These are phyloP conservation scores for Carex sylvatica DNA, from an alignment of 202 grass and related monocot genomes.

Conservation along the genomic window DNA sequence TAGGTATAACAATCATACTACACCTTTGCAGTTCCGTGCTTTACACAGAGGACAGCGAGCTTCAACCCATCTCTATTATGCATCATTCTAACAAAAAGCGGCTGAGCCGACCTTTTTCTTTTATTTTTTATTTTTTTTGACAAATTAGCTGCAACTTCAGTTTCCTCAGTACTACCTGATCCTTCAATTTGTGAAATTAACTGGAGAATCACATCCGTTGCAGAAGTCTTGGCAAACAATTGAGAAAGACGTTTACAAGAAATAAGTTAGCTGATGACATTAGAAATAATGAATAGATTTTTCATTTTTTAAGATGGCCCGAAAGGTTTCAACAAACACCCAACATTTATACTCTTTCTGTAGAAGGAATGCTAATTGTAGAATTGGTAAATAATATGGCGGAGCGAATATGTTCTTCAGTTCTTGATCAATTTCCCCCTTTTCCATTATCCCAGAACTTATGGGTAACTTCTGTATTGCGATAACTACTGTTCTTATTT, in stretches of 20 bases:
- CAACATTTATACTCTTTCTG: background rate
- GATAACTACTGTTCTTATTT: background rate
- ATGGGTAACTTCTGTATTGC: background rate
- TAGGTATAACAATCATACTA: conserved; percentile 3
- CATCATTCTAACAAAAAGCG: conserved; percentile 77
- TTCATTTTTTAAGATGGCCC: background rate
- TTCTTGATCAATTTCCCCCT: background rate
- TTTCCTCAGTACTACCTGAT: conserved; percentile 47
- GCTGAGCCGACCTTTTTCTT: conserved; percentile 68
- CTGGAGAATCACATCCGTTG: conserved; percentile 65
- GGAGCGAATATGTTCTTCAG: background rate
- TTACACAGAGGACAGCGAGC: conserved; percentile 65
- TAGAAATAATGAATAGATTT: background rate
- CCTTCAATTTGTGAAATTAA: conserved; percentile 71
- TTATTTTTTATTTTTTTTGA: conserved; percentile 75
- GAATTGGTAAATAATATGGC: background rate
- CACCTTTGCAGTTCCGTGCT: conserved; percentile 82
- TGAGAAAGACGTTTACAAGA: conserved; percentile 29
- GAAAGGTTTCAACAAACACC: background rate
- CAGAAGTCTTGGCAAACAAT: conserved; percentile 61
- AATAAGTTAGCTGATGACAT: conserved; percentile 20
- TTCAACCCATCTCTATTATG: conserved; percentile 71
- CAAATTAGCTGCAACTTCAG: conserved; percentile 38
- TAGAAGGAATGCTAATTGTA: background rate
- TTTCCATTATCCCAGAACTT: background rate